A percentile compares a stretch with the other conserved stretches of the same genome.
phyloP scores from a whole-genome alignment of 2,329 filamentous ascomycete genomes.

The Nemania sp. region DNA sequence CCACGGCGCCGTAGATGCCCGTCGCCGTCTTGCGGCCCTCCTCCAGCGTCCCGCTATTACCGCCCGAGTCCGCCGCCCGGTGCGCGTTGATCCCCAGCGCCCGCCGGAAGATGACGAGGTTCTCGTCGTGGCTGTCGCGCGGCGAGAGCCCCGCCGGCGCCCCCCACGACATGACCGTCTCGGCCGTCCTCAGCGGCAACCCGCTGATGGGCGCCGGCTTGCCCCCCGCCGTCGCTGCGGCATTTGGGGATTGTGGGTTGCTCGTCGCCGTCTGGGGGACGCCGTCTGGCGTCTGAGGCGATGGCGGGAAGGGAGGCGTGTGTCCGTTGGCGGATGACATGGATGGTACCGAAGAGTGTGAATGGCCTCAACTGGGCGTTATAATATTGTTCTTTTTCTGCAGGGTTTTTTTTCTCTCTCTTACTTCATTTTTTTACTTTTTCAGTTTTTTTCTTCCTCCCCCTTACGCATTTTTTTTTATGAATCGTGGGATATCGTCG shows the following conservation, averaged over 20 bases:
- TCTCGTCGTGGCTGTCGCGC: slow-evolving; percentile 44
- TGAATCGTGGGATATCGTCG: too few relatives aligned
- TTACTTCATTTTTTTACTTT: too few relatives aligned
- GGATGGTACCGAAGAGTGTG: slow-evolving; percentile 1
- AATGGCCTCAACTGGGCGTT: neutral
- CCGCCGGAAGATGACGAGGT: slow-evolving; percentile 48
- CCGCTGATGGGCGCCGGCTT: slow-evolving; percentile 2
- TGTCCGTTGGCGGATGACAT: slow-evolving; percentile 9
- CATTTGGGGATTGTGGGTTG: slow-evolving; percentile 8
- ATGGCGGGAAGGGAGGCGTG: slow-evolving; percentile 5
- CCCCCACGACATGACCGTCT: slow-evolving; percentile 44
- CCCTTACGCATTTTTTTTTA: too few relatives aligned
- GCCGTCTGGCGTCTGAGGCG: neutral
- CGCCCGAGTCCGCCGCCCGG: slow-evolving; percentile 13
- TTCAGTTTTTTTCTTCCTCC: too few relatives aligned
- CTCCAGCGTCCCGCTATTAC: slow-evolving; percentile 39
- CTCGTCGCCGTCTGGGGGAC: neutral
- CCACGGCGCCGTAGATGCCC: slow-evolving; percentile 49
- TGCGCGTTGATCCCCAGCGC: slow-evolving; percentile 50
- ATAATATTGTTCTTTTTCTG: neutral
- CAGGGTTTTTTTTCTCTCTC: too few relatives aligned
- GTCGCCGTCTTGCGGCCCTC: slow-evolving; percentile 42
- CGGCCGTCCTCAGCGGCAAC: slow-evolving; percentile 31
- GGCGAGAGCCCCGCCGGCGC: slow-evolving; percentile 44
- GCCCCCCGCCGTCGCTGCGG: slow-evolving; percentile 17